A percentile compares a stretch with the other conserved stretches of the same genome.
These are phyloP conservation scores for Endocalyx cinctus DNA, from an alignment of 2,329 filamentous ascomycete species.

Conservation along the genomic window DNA sequence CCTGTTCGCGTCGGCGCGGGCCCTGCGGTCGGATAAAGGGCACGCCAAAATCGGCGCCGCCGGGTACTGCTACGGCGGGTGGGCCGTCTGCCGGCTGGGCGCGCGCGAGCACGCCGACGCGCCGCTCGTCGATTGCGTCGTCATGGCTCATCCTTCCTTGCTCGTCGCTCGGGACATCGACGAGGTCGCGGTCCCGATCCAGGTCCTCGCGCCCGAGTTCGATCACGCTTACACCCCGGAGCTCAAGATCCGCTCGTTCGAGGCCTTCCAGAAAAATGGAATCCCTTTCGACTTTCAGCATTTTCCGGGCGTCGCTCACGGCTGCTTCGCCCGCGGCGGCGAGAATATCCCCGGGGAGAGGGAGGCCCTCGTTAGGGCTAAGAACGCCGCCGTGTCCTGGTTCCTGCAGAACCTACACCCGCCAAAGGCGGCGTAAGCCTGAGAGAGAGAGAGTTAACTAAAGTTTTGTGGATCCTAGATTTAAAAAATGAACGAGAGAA, in stretches of 20 bases:
- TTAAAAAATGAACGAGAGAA: too few relatives aligned
- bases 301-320: slow-evolving; percentile 46
- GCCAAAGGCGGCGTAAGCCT: too few relatives aligned
- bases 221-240: slow-evolving; percentile 39
- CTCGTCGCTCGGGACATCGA: slow-evolving; percentile 39
- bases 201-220: slow-evolving; percentile 35
- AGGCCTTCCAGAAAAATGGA: slow-evolving; percentile 31
- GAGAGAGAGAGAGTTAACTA: too few relatives aligned
- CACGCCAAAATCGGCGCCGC: slow-evolving; percentile 35
- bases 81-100: slow-evolving; percentile 39
- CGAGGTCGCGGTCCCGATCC: slow-evolving; percentile 37
- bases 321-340: slow-evolving; percentile 39
- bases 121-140: slow-evolving; percentile 37
- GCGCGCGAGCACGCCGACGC: slow-evolving; percentile 22
- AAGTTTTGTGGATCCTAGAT: too few relatives aligned
- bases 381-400: slow-evolving; percentile 43
- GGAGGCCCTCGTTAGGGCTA: slow-evolving; percentile 40
- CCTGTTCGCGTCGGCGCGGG: slow-evolving; percentile 24
- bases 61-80: slow-evolving; percentile 44
- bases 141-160: slow-evolving; percentile 36
- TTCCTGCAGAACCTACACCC: too few relatives aligned
- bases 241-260: slow-evolving; percentile 39
- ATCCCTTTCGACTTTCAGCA: slow-evolving; percentile 46
- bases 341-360: slow-evolving; percentile 32
- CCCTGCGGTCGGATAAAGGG: slow-evolving; percentile 20